Percentiles rank a stretch among this genome's conserved stretches.
Conservation (phyloP, 345 rosid species). For the Stellera chamaejasme region DNA sequence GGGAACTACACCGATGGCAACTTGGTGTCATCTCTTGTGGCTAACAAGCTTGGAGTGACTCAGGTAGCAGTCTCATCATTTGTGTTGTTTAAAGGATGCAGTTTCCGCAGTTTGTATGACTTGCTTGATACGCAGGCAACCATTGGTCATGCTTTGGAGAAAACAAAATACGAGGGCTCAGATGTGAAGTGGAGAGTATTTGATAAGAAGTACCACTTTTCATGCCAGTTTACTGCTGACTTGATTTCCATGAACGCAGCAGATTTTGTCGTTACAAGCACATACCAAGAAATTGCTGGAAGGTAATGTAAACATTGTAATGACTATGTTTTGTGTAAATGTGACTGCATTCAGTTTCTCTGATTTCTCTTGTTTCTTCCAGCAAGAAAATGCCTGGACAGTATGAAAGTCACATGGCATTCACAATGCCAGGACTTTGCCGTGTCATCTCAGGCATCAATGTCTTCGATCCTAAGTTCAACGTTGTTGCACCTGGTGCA, state of each 20-base stretch:
- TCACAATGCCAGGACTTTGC: conserved; percentile 88
- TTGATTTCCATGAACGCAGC: conserved; percentile 72
- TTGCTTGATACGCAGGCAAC: conserved; percentile 39
- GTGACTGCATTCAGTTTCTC: neutral
- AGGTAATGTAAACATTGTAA: conserved; percentile 28
- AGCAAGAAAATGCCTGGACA: conserved; percentile 82
- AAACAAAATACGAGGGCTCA: conserved; percentile 85
- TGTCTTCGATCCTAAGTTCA: conserved; percentile 90
- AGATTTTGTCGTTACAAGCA: conserved; percentile 85
- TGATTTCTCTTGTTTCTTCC: conserved; percentile 7
- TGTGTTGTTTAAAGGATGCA: neutral
- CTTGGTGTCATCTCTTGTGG: conserved; percentile 83
- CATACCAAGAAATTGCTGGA: conserved; percentile 96
- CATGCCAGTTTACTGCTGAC: conserved; percentile 93
- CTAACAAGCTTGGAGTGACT: conserved; percentile 67
- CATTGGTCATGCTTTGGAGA: conserved; percentile 92
- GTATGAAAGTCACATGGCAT: conserved; percentile 76
- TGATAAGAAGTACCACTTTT: conserved; percentile 69
- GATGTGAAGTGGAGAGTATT: conserved; percentile 85
- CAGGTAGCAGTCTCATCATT: conserved; percentile 28
- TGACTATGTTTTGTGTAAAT: neutral
- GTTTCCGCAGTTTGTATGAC: conserved; percentile 3
- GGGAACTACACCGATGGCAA: conserved; percentile 96
- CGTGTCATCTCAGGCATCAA: conserved; percentile 86
- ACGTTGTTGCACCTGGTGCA: conserved; percentile 91